Conservation (phyloP, 1,139 yeast genomes). For the Meyerozyma guilliermondii region DNA sequence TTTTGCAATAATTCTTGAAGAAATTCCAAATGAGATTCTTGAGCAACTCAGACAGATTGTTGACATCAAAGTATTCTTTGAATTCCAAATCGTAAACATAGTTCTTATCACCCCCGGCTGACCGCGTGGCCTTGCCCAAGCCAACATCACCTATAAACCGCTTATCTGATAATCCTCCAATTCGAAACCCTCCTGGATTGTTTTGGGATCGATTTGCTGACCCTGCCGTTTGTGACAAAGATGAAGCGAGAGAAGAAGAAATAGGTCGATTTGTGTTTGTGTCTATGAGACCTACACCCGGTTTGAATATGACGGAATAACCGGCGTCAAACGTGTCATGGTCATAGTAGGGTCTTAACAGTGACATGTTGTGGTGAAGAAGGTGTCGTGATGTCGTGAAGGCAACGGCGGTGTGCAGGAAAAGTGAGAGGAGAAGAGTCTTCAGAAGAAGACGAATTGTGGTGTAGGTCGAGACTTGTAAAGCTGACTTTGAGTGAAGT, state of each 20-base stretch:
- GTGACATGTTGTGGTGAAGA: not conserved
- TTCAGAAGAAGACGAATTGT: too few species aligned
- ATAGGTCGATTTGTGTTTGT: slow-evolving; percentile 34
- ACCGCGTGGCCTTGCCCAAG: not conserved
- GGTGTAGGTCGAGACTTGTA: too few species aligned
- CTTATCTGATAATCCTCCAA: not conserved
- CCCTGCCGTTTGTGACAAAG: slow-evolving; percentile 8
- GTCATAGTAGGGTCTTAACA: slow-evolving; percentile 67
- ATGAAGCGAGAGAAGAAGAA: slow-evolving; percentile 19
- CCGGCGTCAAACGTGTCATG: slow-evolving; percentile 67
- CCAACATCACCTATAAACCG: slow-evolving; percentile 1
- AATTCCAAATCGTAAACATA: slow-evolving; percentile 62
- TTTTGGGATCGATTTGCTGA: not conserved
- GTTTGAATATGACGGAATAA: slow-evolving; percentile 54
- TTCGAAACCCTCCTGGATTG: not conserved
- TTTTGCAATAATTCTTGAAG: slow-evolving; percentile 60
- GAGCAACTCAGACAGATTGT: slow-evolving; percentile 50
- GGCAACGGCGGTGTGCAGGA: not conserved
- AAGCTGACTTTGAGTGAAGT: too few species aligned
- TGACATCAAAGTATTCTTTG: slow-evolving; percentile 58
- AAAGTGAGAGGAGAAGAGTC: not conserved
- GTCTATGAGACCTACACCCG: slow-evolving; percentile 55
- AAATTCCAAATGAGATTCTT: slow-evolving; percentile 56
- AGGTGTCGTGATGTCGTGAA: not conserved
- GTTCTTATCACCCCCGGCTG: slow-evolving; percentile 27